Evolutionary conservation across 768 basidiomycete genomes (phyloP).

Genomic region (Rhizopogon vesiculosus): DNA sequence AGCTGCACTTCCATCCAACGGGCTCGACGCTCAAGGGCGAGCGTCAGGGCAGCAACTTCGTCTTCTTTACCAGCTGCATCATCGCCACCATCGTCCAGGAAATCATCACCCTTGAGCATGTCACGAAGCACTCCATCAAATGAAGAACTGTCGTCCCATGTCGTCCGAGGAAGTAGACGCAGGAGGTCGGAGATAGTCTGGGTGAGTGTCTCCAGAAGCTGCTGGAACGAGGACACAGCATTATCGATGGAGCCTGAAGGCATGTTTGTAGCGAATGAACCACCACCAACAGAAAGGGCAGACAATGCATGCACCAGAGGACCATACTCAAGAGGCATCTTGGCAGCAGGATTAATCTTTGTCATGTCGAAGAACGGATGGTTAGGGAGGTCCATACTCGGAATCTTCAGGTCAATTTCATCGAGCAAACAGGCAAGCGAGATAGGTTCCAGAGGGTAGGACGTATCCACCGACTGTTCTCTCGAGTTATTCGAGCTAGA

Average conservation of each 20-base stretch:
- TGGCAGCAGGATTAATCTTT: constrained; percentile 69
- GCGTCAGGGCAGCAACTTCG: constrained; percentile 79
- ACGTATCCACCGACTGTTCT: constrained; percentile 54
- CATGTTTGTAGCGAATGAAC: constrained; percentile 74
- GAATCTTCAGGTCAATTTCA: constrained; percentile 58
- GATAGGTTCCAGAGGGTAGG: constrained; percentile 38
- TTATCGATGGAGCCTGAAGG: constrained; percentile 88
- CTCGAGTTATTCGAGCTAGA: constrained; percentile 55
- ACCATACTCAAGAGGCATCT: constrained; percentile 79
- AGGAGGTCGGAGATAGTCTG: constrained; percentile 87
- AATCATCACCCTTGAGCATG: constrained; percentile 87
- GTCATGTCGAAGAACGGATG: constrained; percentile 74
- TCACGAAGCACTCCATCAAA: constrained; percentile 83
- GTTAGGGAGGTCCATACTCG: constrained; percentile 58
- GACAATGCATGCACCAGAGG: constrained; percentile 84
- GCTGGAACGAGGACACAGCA: constrained; percentile 86
- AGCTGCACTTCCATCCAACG: constrained; percentile 92
- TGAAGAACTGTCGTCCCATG: constrained; percentile 88
- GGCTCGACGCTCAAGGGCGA: constrained; percentile 83
- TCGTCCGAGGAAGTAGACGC: constrained; percentile 79
- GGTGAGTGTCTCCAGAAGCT: constrained; percentile 81
- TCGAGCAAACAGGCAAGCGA: constrained; percentile 63
- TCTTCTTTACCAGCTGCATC: constrained; percentile 67
- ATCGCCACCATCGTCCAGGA: constrained; percentile 70
- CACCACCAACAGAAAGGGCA: constrained; percentile 79